Base-by-base conservation (phyloP, 371 early-diverging fungal species). In the Nematocida sp. region DNA sequence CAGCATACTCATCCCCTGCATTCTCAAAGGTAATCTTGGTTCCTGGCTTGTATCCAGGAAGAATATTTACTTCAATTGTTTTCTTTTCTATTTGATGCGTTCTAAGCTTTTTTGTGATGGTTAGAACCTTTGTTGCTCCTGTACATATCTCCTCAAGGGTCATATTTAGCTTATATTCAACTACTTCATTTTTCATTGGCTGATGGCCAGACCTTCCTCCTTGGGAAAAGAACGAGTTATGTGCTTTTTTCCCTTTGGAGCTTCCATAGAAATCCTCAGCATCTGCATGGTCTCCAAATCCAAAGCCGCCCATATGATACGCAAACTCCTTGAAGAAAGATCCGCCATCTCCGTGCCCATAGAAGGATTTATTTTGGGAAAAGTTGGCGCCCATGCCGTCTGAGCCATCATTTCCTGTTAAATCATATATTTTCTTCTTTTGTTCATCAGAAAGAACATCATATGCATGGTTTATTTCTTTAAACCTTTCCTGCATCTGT, bases 1-100 rank as follows among this genome's bases (percentile, higher is more conserved):
- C 86, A 9, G 90, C 87, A 38, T 90, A 66, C 75, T 93, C 91
- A 80, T 94, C 95, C 26, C 97, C 97, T 83, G 93, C 92, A 47
- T 87, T 88, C 1, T 88, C 85, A 85, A 91, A 96, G 18, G 89
- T 89, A 77, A 96, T 87, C 85, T 95, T 93, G 65, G 96, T 94
- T 4, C 97, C 97, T 2, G 92, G 89, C 82, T 95, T 95, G 92
- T 94, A 93, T 2, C 96, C 97, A 0, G 94, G 90, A 79, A 91
- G 92, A 81, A 97, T 85, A 66, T 89, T 86, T 68, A 97, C 86
- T 33, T 86, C 86, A 16, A 96, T 84, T 20, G 92, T 86, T 4
- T 11, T 60, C 76, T 93, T 78, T 7, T 38, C 93, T 0, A 88
- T 79, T 0, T 86, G 55, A 0, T 85, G 80, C 4, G 35, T 40